A percentile compares a stretch with the other conserved stretches of the same genome.
Evolutionary conservation across 1,139 yeast genomes (phyloP).

Genomic region (Yamadazyma dendronema): DNA sequence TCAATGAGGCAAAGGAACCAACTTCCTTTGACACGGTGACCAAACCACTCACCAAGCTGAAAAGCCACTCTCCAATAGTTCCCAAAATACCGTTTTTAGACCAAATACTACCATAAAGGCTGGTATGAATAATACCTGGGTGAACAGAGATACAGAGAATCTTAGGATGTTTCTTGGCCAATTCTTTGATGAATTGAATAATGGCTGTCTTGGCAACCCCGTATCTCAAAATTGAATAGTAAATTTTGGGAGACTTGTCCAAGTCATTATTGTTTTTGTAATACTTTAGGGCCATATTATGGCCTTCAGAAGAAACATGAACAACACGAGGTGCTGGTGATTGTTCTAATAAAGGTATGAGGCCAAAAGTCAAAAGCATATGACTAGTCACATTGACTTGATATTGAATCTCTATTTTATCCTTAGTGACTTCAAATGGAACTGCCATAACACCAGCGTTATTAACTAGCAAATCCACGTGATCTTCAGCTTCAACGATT

Average conservation of each 20-base stretch:
- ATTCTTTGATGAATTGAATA: constrained; percentile 29
- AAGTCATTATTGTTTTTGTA: constrained; percentile 25
- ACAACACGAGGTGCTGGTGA: constrained; percentile 33
- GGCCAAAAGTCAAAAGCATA: constrained; percentile 29
- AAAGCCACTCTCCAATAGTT: constrained; percentile 16
- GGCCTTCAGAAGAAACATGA: constrained; percentile 35
- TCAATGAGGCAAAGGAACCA: constrained; percentile 34
- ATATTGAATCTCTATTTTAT: constrained; percentile 41
- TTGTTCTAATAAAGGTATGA: constrained; percentile 28
- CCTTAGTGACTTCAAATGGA: constrained; percentile 35
- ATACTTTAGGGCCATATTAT: constrained; percentile 23
- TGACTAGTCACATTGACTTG: constrained; percentile 42
- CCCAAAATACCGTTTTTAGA: constrained; percentile 17
- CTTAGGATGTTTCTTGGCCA: constrained; percentile 29
- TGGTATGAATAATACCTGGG: constrained; percentile 43
- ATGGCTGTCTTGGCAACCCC: constrained; percentile 34
- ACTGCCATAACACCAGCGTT: constrained; percentile 46
- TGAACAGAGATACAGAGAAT: constrained; percentile 36
- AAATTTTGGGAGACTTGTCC: constrained; percentile 23
- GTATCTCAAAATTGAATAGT: constrained; percentile 35
- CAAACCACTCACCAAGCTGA: constrained; percentile 13
- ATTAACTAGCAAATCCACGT: constrained; percentile 34
- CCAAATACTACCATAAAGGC: constrained; percentile 27
- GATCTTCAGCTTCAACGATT: constrained; percentile 24
- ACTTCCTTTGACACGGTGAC: constrained; percentile 28